Percentiles rank a stretch among this genome's conserved stretches.
Conservation (phyloP, 2,329 filamentous ascomycete species). For the Fusarium newnesense region DNA sequence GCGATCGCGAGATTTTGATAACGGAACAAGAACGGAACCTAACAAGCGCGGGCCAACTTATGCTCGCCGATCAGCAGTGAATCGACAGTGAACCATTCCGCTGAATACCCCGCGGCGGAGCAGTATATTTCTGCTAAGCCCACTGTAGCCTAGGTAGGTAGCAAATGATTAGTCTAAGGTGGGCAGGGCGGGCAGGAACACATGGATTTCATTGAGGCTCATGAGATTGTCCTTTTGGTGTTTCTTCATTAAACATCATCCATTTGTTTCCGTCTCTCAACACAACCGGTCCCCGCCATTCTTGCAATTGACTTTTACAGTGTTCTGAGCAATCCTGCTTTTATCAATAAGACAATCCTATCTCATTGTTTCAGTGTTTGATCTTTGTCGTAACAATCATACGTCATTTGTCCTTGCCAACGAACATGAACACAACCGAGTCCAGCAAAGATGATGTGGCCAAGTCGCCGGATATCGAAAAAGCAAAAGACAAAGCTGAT, state of each 20-base stretch:
- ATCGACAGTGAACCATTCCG: conserved; percentile 10
- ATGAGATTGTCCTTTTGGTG: not conserved
- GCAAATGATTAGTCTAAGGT: not conserved
- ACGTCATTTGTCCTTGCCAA: not conserved
- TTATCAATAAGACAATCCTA: no score
- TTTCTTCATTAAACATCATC: not conserved
- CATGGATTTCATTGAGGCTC: conserved; percentile 12
- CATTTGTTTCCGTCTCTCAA: not conserved
- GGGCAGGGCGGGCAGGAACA: not conserved
- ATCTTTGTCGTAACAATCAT: not conserved
- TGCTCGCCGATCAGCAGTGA: not conserved
- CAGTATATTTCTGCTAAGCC: not conserved
- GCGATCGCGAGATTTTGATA: conserved; percentile 20
- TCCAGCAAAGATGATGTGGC: not conserved
- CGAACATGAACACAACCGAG: conserved; percentile 10
- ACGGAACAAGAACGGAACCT: not conserved
- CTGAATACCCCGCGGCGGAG: conserved; percentile 30
- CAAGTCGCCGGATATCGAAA: not conserved
- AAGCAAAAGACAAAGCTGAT: not conserved
- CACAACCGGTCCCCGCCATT: not conserved
- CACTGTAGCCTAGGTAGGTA: not conserved
- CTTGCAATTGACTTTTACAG: no score
- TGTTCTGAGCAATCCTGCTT: not conserved
- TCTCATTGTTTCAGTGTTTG: not conserved
- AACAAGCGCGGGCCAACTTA: conserved; percentile 12